Base-by-base conservation (phyloP, 1,139 yeast genomes). In the Lodderomyces elongisporus region DNA sequence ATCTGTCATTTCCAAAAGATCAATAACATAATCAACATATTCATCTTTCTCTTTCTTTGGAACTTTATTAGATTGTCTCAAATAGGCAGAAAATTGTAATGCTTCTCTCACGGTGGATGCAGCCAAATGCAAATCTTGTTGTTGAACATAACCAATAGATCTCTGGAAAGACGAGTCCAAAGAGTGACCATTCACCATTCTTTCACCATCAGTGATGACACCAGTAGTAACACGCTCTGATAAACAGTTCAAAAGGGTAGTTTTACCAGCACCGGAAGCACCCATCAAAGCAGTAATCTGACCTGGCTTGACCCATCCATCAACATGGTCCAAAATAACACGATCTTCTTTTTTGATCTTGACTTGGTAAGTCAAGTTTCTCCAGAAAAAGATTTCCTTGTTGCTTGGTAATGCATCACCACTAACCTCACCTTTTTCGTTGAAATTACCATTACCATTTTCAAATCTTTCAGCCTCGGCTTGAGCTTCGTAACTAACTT, bases 371-470 rank as follows among this genome's bases (percentile, higher is more conserved):
- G 85, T 78, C 33, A 84, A 77, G 51, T 83, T 75, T 54, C 75
- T 75, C 94, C 94, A 84, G 51, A 81, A 85, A 73, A 83, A 84
- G 34, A 79, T 75, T 33, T 79, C 70, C 24, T 47, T 22, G 31
- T 35, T 33, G 14, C 34, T 32, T 27, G 48, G 38, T 16, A 41
- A 17, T 31, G 67, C n/a, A n/a, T 14, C 20, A 8, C 26, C 34
- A 10, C 15, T 27, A n/a, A 31, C 33, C 27, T 32, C 34, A 4
- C 31, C 30, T 7, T 7, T 7, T 18, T 18, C 22, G 7, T 18
- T 18, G 22, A 10, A 7, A 10, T 18, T 10, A 18, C 22, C 18
- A 15, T 17, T 14, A 14, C 8, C 30, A 3, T 27, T 14, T 27
- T 34, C 37, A 28, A 20, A 30, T 14, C 29, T 30, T 3, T 17